Percentiles rank a stretch among this genome's conserved stretches.
Evolutionary conservation across 129 eudicot genomes (phyloP).

Genomic region (Flaveria sonorensis): DNA sequence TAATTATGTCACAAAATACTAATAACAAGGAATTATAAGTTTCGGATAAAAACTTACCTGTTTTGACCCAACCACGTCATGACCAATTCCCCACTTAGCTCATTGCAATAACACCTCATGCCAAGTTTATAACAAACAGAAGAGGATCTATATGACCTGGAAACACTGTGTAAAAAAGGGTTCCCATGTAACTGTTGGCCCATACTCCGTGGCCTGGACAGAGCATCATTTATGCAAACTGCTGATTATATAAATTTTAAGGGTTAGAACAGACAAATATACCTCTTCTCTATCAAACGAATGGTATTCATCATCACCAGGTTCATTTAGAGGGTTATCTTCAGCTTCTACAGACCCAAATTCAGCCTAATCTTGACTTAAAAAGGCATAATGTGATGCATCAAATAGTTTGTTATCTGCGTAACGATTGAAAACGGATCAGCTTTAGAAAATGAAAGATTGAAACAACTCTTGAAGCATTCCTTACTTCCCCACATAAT

Average conservation of each 20-base stretch:
- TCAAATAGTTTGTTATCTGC: conserved; percentile 65
- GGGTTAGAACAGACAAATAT: not conserved
- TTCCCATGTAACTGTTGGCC: too few relatives aligned
- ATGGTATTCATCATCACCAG: conserved; percentile 69
- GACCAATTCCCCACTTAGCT: too few relatives aligned
- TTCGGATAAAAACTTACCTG: too few relatives aligned
- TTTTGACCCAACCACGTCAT: too few relatives aligned
- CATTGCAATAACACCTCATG: too few relatives aligned
- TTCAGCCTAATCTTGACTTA: conserved; percentile 64
- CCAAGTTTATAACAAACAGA: too few relatives aligned
- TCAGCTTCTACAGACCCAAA: conserved; percentile 65
- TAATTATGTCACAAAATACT: too few relatives aligned
- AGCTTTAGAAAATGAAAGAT: not conserved
- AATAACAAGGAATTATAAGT: too few relatives aligned
- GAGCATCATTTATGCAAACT: conserved; percentile 2
- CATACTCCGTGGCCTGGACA: too few relatives aligned
- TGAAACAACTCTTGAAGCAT: not conserved
- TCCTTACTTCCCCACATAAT: too few relatives aligned
- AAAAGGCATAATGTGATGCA: conserved; percentile 83
- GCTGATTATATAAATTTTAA: not conserved
- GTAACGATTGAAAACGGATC: conserved; percentile 16
- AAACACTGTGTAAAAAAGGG: too few relatives aligned
- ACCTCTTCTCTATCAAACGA: conserved; percentile 81
- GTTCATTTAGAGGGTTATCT: conserved; percentile 35
- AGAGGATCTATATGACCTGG: too few relatives aligned